Base-by-base conservation (phyloP, 164 flowering plant species). In the Platanus orientalis region DNA sequence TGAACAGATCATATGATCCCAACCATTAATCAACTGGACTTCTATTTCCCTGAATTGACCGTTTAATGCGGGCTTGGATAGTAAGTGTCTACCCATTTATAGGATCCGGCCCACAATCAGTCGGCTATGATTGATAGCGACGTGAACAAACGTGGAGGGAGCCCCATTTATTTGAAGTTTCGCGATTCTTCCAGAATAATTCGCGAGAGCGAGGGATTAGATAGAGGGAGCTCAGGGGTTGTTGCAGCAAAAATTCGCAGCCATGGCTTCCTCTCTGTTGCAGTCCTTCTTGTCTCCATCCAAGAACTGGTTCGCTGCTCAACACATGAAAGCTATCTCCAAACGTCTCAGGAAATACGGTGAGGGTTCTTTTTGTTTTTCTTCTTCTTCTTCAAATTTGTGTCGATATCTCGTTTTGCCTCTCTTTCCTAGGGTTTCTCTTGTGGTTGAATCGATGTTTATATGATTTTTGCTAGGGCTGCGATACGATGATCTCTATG, bases 401-500 rank as follows among this genome's bases (percentile, higher is more conserved):
- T 56, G 16, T 28, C 39, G 29, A 25, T 26, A 23, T 32, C 25
- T 2, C 9, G 12, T 36, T 14, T 19, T 13, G 2, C 23, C 58
- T 58, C 20, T 2, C 34, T 57, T 19, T 20, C 6, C 12, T 27
- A 32, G 67, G 56, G 45, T 62, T 62, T 64, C 50, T 42, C 21
- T n/a, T 14, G 49, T 44, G 49, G 5, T 44, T 19, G 17, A 6
- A 26, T 64, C 19, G 42, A 6, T 56, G 24, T 21, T 20, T 14
- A 40, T 17, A 3, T 54, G 25, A 17, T 13, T 27, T 42, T 20
- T 54, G 24, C n/a, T 62, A 88, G 98, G 96, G 52, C 81, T 94
- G 29, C 70, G 99, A 30, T 86, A 83, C 52, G 99, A 94, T 36
- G 99, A 94, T 78, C 79, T 91, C 57, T 89, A 76, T 60, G 99